Percentiles rank a stretch among this genome's conserved stretches.
Evolutionary conservation across 2,329 filamentous ascomycete genomes (phyloP).

Genomic region (Pseudonectria foliicola): DNA sequence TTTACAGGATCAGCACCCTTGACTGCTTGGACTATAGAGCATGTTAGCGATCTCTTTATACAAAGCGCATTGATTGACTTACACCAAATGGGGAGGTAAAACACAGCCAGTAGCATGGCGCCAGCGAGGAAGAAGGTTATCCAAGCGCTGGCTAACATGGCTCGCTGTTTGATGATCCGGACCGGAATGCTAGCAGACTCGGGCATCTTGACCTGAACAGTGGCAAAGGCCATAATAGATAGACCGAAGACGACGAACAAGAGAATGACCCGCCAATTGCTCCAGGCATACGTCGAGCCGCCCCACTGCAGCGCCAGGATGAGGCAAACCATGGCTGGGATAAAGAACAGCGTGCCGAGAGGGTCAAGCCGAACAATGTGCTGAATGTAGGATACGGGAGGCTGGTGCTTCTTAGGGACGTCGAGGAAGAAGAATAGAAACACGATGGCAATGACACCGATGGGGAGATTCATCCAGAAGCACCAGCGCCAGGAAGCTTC

Average conservation of each 20-base stretch:
- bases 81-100: constrained; percentile 50
- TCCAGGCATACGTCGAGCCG: constrained; percentile 47
- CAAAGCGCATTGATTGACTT: constrained; percentile 20
- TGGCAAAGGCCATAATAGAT: constrained; percentile 39
- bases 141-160: constrained; percentile 41
- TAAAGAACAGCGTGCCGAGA: constrained; percentile 51
- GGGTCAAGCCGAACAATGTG: constrained; percentile 50
- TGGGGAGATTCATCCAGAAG: constrained; percentile 52
- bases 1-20: constrained; percentile 44
- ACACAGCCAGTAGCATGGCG: constrained; percentile 47
- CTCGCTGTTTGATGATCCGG: constrained; percentile 47
- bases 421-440: constrained; percentile 44
- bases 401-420: constrained; percentile 27
- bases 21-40: constrained; percentile 44
- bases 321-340: constrained; percentile 52
- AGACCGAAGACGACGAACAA: constrained; percentile 46
- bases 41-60: constrained; percentile 10
- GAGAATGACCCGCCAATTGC: constrained; percentile 43
- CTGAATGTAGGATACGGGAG: constrained; percentile 26
- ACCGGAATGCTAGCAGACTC: constrained; percentile 51
- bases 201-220: constrained; percentile 46
- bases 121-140: constrained; percentile 42
- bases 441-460: constrained; percentile 43
- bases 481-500: constrained; percentile 47
- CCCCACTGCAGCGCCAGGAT: constrained; percentile 59